Percentiles rank a stretch among this genome's conserved stretches.
Evolutionary conservation across 2,329 filamentous ascomycete species (phyloP).

Genomic region (Exophiala oligosperma): DNA sequence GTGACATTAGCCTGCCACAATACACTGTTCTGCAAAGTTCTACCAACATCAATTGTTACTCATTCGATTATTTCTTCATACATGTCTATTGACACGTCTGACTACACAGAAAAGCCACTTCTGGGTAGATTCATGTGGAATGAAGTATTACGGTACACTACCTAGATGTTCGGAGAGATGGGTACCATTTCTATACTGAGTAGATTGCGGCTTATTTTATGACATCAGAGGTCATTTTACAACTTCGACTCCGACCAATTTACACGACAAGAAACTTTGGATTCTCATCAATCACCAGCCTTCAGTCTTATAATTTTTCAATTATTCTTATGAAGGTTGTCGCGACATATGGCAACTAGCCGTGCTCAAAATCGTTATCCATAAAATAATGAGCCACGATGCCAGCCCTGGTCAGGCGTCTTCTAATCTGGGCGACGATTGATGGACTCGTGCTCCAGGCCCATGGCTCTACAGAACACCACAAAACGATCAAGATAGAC

Average conservation of each 20-base stretch:
- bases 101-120: too few relatives aligned
- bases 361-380: not conserved
- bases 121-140: too few relatives aligned
- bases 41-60: not conserved
- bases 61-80: not conserved
- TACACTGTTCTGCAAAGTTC: not conserved
- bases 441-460: slow-evolving; percentile 83
- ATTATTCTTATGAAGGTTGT: not conserved
- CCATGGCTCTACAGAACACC: slow-evolving; percentile 50
- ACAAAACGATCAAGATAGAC: slow-evolving; percentile 65
- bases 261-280: too few relatives aligned
- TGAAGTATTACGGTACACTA: too few relatives aligned
- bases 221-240: not conserved
- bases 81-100: too few relatives aligned
- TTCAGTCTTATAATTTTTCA: too few relatives aligned
- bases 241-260: not conserved
- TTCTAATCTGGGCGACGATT: slow-evolving; percentile 75
- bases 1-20: not conserved
- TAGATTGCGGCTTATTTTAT: too few relatives aligned
- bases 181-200: too few relatives aligned
- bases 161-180: too few relatives aligned
- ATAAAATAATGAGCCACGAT: slow-evolving; percentile 46
- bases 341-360: not conserved
- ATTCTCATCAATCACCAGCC: too few relatives aligned
- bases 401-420: slow-evolving; percentile 76